These are phyloP conservation scores for Pythium diclinum DNA, from an alignment of 352 stramenopile species.

Conservation along the genomic window DNA sequence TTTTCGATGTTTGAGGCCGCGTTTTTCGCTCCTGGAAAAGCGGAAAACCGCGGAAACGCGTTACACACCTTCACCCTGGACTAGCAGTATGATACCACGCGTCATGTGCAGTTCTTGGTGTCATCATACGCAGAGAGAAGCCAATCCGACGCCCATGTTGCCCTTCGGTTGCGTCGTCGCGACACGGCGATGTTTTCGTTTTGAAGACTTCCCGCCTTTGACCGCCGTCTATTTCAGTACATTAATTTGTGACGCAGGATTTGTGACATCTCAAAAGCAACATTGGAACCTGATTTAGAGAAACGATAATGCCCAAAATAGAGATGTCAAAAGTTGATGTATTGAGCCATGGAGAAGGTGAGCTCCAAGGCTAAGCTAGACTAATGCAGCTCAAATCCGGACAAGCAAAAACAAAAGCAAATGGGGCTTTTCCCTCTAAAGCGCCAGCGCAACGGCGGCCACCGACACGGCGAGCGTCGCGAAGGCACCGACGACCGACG, in stretches of 20 bases:
- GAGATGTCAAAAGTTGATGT: not conserved
- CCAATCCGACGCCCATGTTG: not conserved
- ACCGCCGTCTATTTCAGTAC: not conserved
- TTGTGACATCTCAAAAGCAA: not conserved
- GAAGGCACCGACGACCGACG: not conserved
- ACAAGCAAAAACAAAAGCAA: not conserved
- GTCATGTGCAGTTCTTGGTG: not conserved
- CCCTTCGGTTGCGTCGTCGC: not conserved
- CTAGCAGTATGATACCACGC: not conserved
- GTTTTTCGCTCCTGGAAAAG: not conserved
- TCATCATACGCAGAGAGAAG: not conserved
- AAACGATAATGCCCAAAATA: not conserved
- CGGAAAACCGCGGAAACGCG: not conserved
- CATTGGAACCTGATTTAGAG: not conserved
- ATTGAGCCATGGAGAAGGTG: not conserved
- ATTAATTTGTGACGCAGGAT: not conserved
- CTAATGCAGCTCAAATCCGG: not conserved
- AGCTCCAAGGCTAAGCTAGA: not conserved
- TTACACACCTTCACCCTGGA: not conserved
- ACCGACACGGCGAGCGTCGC: not conserved
- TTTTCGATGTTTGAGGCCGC: not conserved
- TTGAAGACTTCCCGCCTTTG: not conserved
- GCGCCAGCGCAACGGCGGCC: not conserved
- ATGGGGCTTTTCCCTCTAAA: not conserved
- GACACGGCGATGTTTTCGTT: not conserved